Conservation (phyloP, 306 rosid genomes). For the Casuarina cunninghamiana region DNA sequence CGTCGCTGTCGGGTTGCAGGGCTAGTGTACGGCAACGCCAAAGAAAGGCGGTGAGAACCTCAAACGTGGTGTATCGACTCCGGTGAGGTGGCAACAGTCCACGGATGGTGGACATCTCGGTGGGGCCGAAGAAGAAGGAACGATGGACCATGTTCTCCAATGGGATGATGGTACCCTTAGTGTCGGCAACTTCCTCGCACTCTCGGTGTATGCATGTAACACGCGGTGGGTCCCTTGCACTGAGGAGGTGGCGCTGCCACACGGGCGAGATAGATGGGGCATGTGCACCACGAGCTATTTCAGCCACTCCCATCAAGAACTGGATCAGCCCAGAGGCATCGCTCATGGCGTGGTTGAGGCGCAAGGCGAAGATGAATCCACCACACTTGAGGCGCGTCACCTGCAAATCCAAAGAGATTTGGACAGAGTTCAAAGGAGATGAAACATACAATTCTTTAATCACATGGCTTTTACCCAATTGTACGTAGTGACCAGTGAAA, state of each 20-base stretch:
- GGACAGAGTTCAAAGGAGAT: too few relatives aligned
- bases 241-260: constrained; percentile 36
- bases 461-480: too few relatives aligned
- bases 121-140: constrained; percentile 29
- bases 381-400: constrained; percentile 37
- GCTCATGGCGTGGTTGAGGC: constrained; percentile 33
- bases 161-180: constrained; percentile 6
- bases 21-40: constrained; percentile 36
- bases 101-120: constrained; percentile 14
- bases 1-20: constrained; percentile 6
- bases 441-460: too few relatives aligned
- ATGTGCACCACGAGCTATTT: constrained; percentile 20
- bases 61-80: constrained; percentile 20
- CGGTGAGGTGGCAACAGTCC: constrained; percentile 20
- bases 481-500: too few relatives aligned
- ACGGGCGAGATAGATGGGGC: constrained; percentile 26
- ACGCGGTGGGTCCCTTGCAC: constrained; percentile 30
- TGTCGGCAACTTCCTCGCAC: constrained; percentile 13
- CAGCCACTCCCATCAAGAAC: constrained; percentile 23
- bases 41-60: constrained; percentile 30
- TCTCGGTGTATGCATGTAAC: constrained; percentile 16
- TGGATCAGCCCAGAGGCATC: constrained; percentile 14
- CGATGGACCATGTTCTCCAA: neutral
- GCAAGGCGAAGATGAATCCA: constrained; percentile 35
- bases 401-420: neutral